phyloP scores from a whole-genome alignment of 306 rosid genomes.

The Pachyrhizus erosus region DNA sequence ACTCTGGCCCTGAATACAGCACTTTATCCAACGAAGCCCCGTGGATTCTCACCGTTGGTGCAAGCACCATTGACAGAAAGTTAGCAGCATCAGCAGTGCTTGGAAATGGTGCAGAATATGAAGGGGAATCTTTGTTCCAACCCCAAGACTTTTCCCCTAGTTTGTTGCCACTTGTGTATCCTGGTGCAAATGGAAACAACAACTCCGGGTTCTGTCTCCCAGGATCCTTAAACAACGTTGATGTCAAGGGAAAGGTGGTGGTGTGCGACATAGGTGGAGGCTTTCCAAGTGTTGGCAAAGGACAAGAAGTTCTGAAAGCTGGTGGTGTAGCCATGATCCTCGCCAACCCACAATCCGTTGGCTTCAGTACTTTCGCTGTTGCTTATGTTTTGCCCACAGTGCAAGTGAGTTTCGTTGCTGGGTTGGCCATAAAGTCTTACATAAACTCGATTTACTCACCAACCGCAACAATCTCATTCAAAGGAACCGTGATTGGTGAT shows the following conservation, averaged over 20 bases:
- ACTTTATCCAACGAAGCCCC: constrained; percentile 73
- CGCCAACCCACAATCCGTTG: neutral
- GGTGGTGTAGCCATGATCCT: constrained; percentile 66
- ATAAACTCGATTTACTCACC: constrained; percentile 50
- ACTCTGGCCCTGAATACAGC: constrained; percentile 54
- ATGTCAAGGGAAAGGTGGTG: constrained; percentile 59
- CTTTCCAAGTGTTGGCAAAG: neutral
- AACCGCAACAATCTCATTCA: constrained; percentile 47
- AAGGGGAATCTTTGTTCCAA: constrained; percentile 57
- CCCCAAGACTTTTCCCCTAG: constrained; percentile 34
- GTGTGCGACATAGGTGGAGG: constrained; percentile 54
- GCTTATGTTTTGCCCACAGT: constrained; percentile 57
- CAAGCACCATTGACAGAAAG: constrained; percentile 66
- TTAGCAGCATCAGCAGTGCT: constrained; percentile 53
- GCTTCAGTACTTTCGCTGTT: constrained; percentile 41
- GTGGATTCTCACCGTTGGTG: constrained; percentile 69
- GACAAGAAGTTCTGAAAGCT: constrained; percentile 45
- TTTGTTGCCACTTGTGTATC: constrained; percentile 55
- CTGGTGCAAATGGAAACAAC: constrained; percentile 38
- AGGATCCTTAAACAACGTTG: constrained; percentile 37
- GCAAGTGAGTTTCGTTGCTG: constrained; percentile 48
- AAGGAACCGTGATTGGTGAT: constrained; percentile 62
- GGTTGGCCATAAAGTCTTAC: constrained; percentile 50
- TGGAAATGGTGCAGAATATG: constrained; percentile 55
- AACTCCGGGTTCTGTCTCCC: constrained; percentile 33